phyloP scores from a whole-genome alignment of 495 filamentous ascomycete species.

The Aspergillus baeticus region DNA sequence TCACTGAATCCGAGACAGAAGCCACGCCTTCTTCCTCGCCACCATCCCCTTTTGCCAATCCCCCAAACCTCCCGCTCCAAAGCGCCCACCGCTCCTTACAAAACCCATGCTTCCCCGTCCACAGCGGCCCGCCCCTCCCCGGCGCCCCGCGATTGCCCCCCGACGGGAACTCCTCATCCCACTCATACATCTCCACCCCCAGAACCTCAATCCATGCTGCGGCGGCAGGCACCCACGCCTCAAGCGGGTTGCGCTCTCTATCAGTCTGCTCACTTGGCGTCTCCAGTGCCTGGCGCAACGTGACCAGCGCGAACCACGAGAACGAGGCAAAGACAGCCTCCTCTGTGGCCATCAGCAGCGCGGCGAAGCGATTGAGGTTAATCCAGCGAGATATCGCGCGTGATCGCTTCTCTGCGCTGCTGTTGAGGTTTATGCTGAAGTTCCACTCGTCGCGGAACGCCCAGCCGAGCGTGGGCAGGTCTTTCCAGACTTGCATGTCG shows the following conservation, averaged over 20 bases:
- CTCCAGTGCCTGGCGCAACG: conserved; percentile 5
- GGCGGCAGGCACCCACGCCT: conserved; percentile 7
- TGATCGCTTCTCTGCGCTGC: background rate
- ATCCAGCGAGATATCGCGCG: background rate
- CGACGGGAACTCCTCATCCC: conserved; percentile 6
- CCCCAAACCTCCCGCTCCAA: conserved; percentile 18
- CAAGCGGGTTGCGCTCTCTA: background rate
- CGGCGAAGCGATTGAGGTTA: conserved; percentile 5
- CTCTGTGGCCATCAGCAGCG: conserved; percentile 10
- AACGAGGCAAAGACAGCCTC: conserved; percentile 1
- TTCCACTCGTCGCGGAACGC: conserved; percentile 16
- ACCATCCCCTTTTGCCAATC: background rate
- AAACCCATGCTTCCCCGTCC: conserved; percentile 19
- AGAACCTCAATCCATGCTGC: conserved; percentile 15
- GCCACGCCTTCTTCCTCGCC: no score
- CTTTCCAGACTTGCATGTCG: conserved; percentile 14
- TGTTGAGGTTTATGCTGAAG: background rate
- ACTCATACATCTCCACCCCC: conserved; percentile 7
- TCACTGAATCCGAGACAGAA: background rate
- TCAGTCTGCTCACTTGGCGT: background rate
- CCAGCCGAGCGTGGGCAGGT: conserved; percentile 18
- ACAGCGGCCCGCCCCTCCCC: conserved; percentile 15
- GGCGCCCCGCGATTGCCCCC: background rate
- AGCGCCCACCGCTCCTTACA: conserved; percentile 16
- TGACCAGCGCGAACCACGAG: conserved; percentile 12